phyloP scores from a whole-genome alignment of 2,329 filamentous ascomycete species.

The Scortechinia acanthostroma region DNA sequence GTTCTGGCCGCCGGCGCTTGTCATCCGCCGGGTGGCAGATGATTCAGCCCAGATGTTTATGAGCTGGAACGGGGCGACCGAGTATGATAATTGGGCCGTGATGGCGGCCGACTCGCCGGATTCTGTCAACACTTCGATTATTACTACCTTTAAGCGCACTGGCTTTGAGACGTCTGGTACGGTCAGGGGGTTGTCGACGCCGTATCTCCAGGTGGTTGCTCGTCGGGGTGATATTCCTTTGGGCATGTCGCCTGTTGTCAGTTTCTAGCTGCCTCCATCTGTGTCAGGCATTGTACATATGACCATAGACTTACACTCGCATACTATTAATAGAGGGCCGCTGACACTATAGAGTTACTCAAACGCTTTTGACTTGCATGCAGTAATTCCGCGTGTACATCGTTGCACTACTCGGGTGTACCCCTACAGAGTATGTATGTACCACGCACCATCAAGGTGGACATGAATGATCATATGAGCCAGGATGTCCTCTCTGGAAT shows the following conservation, averaged over 20 bases:
- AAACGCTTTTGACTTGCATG: too few relatives aligned
- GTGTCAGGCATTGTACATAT: too few relatives aligned
- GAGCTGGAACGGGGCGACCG: slow-evolving; percentile 2
- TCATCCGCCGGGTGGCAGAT: neutral
- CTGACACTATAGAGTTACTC: too few relatives aligned
- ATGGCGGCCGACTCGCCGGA: slow-evolving; percentile 21
- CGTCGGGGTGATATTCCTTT: neutral
- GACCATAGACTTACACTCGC: neutral
- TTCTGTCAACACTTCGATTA: slow-evolving; percentile 21
- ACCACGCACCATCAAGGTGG: too few relatives aligned
- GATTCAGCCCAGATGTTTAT: neutral
- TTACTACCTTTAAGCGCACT: slow-evolving; percentile 19
- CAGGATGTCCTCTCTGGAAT: too few relatives aligned
- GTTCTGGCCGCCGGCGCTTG: neutral
- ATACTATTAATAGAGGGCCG: too few relatives aligned
- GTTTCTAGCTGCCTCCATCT: neutral
- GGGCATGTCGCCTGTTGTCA: neutral
- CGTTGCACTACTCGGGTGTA: too few relatives aligned
- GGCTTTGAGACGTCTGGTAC: slow-evolving; percentile 4
- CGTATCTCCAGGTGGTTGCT: neutral
- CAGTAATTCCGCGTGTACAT: too few relatives aligned
- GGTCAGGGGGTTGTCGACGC: neutral
- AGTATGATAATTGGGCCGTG: slow-evolving; percentile 13
- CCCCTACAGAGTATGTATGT: too few relatives aligned
- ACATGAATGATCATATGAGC: too few relatives aligned